Evolutionary conservation across 768 basidiomycete genomes (phyloP), one percentile per base, ranked within the genome.

Genomic region (Pholiota conissans): DNA sequence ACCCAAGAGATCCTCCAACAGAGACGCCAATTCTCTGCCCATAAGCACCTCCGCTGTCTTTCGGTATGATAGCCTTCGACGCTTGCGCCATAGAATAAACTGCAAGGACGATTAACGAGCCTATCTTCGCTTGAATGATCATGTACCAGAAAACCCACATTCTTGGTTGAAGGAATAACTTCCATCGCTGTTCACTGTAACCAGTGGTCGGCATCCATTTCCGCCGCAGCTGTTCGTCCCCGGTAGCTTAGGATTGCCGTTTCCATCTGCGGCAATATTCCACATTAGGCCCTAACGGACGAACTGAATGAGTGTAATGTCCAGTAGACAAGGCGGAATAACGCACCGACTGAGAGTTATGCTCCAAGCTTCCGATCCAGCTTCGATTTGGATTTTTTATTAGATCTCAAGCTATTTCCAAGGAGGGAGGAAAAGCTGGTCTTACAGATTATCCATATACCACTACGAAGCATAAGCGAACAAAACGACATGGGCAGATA

Each of bases 1-100:
- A 85, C 61, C 66, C 74, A 14, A 83, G 71, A 7, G 63, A 70
- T 1, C 89, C 89, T 5, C 78, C 79, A 1, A 91, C 82, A 35
- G 77, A 77, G 14, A 86, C 84, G 3, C 82, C 86, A 42, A 91
- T 84, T 13, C 90, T 80, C 63, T 87, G 76, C 16, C 84, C 90
- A 65, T 77, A 90, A 1, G 87, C 85, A 1, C 90, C 90, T 1
- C 82, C 84, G 0, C 64, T 63, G 50, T 92, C 90, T 48, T 84
- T 83, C 0, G 90, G 90, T 20, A 88, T 74, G 52, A 87, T 79
- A 2, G 88, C 89, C 68, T 89, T 89, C 22, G 86, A 87, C 2
- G 84, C 85, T 52, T 91, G 88, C 1, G 86, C 87, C 83, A 91
- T 86, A 0, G 84, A 71, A 57, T 88, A 90, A 71, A 86, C 84